Evolutionary conservation across 2,329 filamentous ascomycete genomes (phyloP).

Genomic region (Colletotrichum magnum): DNA sequence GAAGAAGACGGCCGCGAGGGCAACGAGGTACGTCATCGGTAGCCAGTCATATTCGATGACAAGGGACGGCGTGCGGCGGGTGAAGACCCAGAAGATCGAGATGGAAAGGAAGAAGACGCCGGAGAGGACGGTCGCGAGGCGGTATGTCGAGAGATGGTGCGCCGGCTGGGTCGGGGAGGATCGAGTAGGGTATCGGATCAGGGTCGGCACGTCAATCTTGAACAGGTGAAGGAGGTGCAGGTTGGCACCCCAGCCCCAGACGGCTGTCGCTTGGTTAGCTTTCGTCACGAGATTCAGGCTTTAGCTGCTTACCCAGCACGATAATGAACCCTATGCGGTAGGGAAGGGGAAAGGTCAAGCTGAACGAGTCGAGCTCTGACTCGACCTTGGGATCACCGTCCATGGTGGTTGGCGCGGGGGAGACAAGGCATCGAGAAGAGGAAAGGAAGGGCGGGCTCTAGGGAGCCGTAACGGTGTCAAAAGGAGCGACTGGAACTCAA

Average conservation of each 20-base stretch:
- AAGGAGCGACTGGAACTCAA: constrained; percentile 36
- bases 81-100: constrained; percentile 86
- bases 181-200: constrained; percentile 89
- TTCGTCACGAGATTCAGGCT: constrained; percentile 8
- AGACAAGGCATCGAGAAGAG: constrained; percentile 35
- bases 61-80: constrained; percentile 76
- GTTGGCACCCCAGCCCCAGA: constrained; percentile 96
- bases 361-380: constrained; percentile 85
- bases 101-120: constrained; percentile 80
- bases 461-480: constrained; percentile 16
- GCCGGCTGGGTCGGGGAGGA: constrained; percentile 77
- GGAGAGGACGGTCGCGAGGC: constrained; percentile 83
- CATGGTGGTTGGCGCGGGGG: constrained; percentile 61
- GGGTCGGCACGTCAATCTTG: constrained; percentile 87
- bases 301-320: constrained; percentile 76
- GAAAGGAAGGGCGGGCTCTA: constrained; percentile 30
- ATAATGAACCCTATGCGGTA: constrained; percentile 90
- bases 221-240: constrained; percentile 85
- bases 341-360: constrained; percentile 87
- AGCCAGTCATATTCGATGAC: constrained; percentile 87
- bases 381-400: constrained; percentile 82
- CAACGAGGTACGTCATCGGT: constrained; percentile 84
- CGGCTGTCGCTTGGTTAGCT: constrained; percentile 66
- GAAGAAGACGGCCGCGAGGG: constrained; percentile 79
- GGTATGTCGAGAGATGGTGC: constrained; percentile 88